These are phyloP conservation scores for Pyronema domesticum DNA, from an alignment of 495 filamentous ascomycete genomes.

Conservation along the genomic window DNA sequence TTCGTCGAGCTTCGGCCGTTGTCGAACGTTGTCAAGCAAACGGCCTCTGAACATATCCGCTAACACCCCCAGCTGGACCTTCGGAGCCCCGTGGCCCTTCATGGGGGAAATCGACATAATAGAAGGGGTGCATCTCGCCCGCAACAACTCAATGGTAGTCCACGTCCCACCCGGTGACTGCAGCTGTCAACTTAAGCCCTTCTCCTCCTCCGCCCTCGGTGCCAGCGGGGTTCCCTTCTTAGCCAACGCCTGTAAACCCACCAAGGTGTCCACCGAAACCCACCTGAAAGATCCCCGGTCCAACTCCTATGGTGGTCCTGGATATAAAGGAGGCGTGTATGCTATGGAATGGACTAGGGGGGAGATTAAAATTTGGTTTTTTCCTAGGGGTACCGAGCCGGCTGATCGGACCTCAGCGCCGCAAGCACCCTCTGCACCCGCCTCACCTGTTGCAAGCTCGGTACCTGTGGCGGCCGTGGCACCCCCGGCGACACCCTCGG, in stretches of 20 bases:
- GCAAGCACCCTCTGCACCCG: too few relatives aligned
- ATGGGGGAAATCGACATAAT: constrained; percentile 84
- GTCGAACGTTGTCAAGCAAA: not conserved
- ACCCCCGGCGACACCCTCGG: too few relatives aligned
- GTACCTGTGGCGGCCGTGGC: constrained; percentile 28
- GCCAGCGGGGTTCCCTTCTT: constrained; percentile 31
- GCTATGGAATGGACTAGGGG: constrained; percentile 54
- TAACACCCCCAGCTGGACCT: constrained; percentile 37
- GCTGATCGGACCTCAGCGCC: constrained; percentile 18
- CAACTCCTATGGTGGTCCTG: not conserved
- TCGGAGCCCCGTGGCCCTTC: constrained; percentile 52
- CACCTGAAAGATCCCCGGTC: constrained; percentile 15
- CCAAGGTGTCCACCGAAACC: constrained; percentile 49
- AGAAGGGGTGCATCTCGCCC: constrained; percentile 58
- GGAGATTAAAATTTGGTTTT: constrained; percentile 61
- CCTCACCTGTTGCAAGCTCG: too few relatives aligned
- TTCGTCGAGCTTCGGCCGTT: too few relatives aligned
- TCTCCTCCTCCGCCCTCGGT: constrained; percentile 30
- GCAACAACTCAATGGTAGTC: constrained; percentile 49
- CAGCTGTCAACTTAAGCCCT: constrained; percentile 20
- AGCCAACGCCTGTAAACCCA: constrained; percentile 38
- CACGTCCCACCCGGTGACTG: constrained; percentile 50
- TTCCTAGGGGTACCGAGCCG: constrained; percentile 44
- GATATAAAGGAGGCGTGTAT: constrained; percentile 49
- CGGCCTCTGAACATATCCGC: not conserved